Evolutionary conservation across 306 rosid genomes (phyloP).

Genomic region (Sindora glabra): DNA sequence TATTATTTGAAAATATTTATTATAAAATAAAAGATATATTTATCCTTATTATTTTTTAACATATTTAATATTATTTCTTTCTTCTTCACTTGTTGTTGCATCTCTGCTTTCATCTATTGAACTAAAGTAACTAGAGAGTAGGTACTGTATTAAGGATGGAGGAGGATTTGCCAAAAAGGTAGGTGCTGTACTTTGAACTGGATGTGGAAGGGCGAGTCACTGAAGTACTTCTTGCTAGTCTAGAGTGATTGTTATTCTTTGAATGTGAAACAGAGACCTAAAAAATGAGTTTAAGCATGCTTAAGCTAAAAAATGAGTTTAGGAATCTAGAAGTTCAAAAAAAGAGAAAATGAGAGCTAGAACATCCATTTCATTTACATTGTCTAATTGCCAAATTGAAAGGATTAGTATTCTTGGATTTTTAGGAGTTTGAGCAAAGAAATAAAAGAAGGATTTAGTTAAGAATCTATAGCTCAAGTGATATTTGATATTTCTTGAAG

Average conservation of each 20-base stretch:
- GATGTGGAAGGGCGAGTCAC: conserved; percentile 74
- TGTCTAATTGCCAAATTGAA: no score
- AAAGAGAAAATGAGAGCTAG: background rate
- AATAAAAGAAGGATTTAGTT: no score
- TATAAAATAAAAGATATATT: no score
- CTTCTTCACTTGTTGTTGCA: no score
- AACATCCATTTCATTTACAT: background rate
- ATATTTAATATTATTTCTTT: no score
- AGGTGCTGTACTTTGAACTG: conserved; percentile 50
- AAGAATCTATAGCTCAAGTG: no score
- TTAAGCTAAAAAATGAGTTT: background rate
- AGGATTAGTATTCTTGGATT: background rate
- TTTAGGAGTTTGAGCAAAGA: background rate
- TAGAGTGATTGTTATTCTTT: conserved; percentile 54
- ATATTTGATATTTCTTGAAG: no score
- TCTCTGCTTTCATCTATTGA: no score
- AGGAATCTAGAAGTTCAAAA: background rate
- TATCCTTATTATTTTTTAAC: no score
- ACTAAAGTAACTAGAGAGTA: no score
- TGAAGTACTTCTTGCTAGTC: conserved; percentile 93
- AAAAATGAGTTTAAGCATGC: conserved; percentile 20
- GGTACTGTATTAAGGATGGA: conserved; percentile 82
- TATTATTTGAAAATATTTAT: no score
- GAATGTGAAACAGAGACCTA: conserved; percentile 93
- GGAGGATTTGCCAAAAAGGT: conserved; percentile 65